Conservation (phyloP, 1,139 yeast species). For the Spencermartinsiella ligniputridi region DNA sequence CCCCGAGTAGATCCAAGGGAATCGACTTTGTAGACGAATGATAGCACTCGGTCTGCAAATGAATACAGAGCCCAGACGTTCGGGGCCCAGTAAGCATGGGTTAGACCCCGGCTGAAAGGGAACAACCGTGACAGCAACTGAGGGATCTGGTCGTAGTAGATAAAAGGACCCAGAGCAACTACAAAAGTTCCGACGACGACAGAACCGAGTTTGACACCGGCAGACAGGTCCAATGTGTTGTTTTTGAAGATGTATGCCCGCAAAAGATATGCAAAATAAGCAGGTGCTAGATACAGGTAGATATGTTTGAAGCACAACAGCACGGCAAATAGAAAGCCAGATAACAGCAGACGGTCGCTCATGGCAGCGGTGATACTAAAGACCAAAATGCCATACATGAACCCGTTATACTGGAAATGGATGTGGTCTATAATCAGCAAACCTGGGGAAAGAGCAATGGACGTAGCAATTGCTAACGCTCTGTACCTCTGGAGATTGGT, state of each 20-base stretch:
- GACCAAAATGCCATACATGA: conserved; percentile 80
- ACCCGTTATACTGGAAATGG: conserved; percentile 92
- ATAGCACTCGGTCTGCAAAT: conserved; percentile 69
- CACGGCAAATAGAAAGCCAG: conserved; percentile 71
- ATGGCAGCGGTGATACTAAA: conserved; percentile 70
- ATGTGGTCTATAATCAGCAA: conserved; percentile 83
- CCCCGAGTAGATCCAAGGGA: conserved; percentile 64
- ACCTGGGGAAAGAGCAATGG: conserved; percentile 86
- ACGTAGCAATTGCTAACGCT: conserved; percentile 73
- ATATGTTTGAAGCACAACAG: conserved; percentile 92
- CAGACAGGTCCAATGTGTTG: conserved; percentile 41
- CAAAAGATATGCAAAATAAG: conserved; percentile 75
- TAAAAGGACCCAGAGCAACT: conserved; percentile 78
- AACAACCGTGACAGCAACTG: conserved; percentile 67
- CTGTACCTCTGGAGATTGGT: conserved; percentile 28
- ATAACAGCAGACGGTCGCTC: conserved; percentile 49
- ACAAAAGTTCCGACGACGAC: conserved; percentile 62
- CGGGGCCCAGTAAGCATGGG: conserved; percentile 99
- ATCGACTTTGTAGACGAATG: conserved; percentile 40
- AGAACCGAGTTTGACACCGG: conserved; percentile 56
- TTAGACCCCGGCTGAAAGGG: conserved; percentile 92
- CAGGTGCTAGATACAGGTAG: conserved; percentile 89
- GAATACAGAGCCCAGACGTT: conserved; percentile 95
- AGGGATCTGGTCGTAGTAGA: conserved; percentile 57
- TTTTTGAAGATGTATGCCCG: conserved; percentile 57